Evolutionary conservation across 2,329 filamentous ascomycete species (phyloP).

Genomic region (Amphichorda felina): DNA sequence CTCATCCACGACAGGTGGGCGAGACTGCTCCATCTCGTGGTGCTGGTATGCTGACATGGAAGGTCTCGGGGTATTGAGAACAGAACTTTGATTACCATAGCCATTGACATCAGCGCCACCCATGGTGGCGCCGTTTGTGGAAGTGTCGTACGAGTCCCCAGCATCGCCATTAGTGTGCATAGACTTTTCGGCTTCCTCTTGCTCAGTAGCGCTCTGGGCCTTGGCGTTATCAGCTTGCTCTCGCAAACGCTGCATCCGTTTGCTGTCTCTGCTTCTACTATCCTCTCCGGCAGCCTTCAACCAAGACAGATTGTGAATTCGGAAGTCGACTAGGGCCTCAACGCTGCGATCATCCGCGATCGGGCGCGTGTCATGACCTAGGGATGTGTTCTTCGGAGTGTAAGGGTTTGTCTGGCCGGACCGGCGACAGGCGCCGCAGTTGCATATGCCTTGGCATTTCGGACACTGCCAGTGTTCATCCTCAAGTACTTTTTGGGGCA

Average conservation of each 20-base stretch:
- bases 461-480: constrained; percentile 80
- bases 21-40: constrained; percentile 6
- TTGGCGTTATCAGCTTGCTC: constrained; percentile 46
- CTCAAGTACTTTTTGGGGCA: constrained; percentile 74
- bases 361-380: constrained; percentile 83
- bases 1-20: neutral
- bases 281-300: constrained; percentile 50
- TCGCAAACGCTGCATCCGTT: constrained; percentile 43
- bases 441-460: constrained; percentile 75
- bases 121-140: neutral
- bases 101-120: constrained; percentile 9
- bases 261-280: constrained; percentile 42
- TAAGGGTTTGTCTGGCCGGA: constrained; percentile 60
- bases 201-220: constrained; percentile 29
- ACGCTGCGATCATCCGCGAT: constrained; percentile 87
- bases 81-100: constrained; percentile 19
- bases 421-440: constrained; percentile 68
- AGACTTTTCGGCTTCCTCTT: constrained; percentile 12
- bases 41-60: constrained; percentile 4
- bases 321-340: constrained; percentile 83
- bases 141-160: neutral
- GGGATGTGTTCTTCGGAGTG: constrained; percentile 71
- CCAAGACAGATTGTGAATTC: constrained; percentile 79
- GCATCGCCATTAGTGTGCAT: neutral
- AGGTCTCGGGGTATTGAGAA: constrained; percentile 11